A percentile compares a stretch with the other conserved stretches of the same genome.
Conservation (phyloP, 768 basidiomycete genomes). For the Guyanaporus albipodus region DNA sequence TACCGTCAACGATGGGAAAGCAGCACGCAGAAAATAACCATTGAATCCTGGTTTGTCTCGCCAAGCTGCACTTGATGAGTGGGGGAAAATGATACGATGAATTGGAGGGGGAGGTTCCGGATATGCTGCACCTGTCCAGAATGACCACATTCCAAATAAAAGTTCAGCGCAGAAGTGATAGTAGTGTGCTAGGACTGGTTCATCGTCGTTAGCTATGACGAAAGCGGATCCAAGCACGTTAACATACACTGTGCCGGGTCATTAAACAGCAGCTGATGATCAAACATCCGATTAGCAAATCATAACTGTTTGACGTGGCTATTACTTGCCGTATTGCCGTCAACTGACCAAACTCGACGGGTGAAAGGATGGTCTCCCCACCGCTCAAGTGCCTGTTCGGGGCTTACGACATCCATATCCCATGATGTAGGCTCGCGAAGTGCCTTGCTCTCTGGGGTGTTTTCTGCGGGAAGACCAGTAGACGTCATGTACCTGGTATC, state of each 20-base stretch:
- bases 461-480: constrained; percentile 54
- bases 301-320: too few relatives aligned
- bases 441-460: constrained; percentile 60
- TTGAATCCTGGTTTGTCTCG: constrained; percentile 79
- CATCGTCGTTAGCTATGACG: background rate
- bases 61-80: constrained; percentile 57
- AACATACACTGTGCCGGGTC: constrained; percentile 58
- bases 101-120: constrained; percentile 48
- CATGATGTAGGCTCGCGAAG: constrained; percentile 61
- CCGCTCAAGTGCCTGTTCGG: constrained; percentile 51
- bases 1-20: constrained; percentile 65
- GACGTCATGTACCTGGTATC: constrained; percentile 57
- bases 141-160: constrained; percentile 68
- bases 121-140: constrained; percentile 56
- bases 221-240: background rate
- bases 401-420: constrained; percentile 59
- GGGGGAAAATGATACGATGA: constrained; percentile 68
- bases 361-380: constrained; percentile 51
- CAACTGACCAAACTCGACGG: constrained; percentile 61
- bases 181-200: constrained; percentile 68
- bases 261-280: constrained; percentile 51
- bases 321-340: constrained; percentile 79
- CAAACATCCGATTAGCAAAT: constrained; percentile 4
- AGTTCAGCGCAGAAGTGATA: constrained; percentile 87
- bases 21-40: constrained; percentile 67